A percentile compares a stretch with the other conserved stretches of the same genome.
phyloP scores from a whole-genome alignment of 108 stramenopile genomes.

The Skeletonema potamos region DNA sequence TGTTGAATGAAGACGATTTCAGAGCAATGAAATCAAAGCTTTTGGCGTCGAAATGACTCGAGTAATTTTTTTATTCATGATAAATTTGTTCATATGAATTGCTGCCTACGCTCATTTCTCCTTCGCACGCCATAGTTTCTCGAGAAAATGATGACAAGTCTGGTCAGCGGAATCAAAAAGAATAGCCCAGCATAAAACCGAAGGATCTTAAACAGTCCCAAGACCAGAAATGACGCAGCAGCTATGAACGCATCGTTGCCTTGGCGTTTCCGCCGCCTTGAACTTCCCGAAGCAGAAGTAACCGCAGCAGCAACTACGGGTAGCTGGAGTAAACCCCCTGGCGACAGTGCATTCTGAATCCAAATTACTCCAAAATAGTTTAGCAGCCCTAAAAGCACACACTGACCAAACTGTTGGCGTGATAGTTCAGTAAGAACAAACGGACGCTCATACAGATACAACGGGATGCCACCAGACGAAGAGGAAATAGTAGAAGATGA shows the following conservation, averaged over 20 bases:
- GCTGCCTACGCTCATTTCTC: slow-evolving; percentile 28
- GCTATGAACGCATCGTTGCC: slow-evolving; percentile 4
- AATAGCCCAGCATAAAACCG: slow-evolving; percentile 74
- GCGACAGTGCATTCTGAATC: slow-evolving; percentile 57
- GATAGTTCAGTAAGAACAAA: slow-evolving; percentile 59
- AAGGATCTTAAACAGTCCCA: slow-evolving; percentile 43
- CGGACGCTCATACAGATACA: slow-evolving; percentile 56
- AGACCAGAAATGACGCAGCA: slow-evolving; percentile 13
- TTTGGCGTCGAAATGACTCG: not conserved
- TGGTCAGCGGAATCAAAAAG: slow-evolving; percentile 48
- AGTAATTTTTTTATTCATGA: not conserved
- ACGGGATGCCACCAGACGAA: slow-evolving; percentile 35
- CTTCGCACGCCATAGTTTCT: slow-evolving; percentile 11
- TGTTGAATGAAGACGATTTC: slow-evolving; percentile 1
- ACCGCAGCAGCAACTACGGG: not conserved
- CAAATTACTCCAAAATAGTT: slow-evolving; percentile 79
- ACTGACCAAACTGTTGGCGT: slow-evolving; percentile 59
- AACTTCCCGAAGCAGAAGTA: slow-evolving; percentile 3
- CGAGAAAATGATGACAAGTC: slow-evolving; percentile 48
- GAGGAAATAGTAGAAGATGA: slow-evolving; percentile 17
- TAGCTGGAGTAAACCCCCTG: slow-evolving; percentile 58
- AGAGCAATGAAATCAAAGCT: slow-evolving; percentile 1
- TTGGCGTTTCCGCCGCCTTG: slow-evolving; percentile 6
- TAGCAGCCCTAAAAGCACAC: slow-evolving; percentile 57
- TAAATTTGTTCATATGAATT: not conserved